Base-by-base conservation (phyloP, 768 basidiomycete genomes). In the Leccinum broughii region DNA sequence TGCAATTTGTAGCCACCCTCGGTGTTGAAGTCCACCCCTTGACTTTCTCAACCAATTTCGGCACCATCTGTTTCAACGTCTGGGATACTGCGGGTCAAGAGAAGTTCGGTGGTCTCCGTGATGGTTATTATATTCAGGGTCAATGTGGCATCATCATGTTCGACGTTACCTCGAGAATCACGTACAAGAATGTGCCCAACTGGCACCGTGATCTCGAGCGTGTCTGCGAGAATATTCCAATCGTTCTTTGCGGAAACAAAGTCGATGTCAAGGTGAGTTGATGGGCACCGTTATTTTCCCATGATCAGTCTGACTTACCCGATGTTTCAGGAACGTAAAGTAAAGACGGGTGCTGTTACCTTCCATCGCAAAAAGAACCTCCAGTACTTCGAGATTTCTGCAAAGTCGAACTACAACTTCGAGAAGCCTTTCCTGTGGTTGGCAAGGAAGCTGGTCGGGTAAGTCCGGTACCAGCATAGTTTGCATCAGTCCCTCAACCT, bases 61-160 rank as follows among this genome's bases (percentile, higher is more conserved):
- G 97, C 69, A 96, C 90, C 44, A 94, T 99, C 81, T 92, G 92
- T 81, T 99, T 99, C 87, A 98, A 98, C 75, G 96, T 98, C 56
- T 99, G 97, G 97, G 97, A 99, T 77, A 99, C 97, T 34, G 97
- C 97, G 57, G 97, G 97, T 49, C 97, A 99, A 82, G 97, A 99
- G 80, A 99, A 98, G 81, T 99, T 99, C 67, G 97, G 96, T 80
- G 95, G 95, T 72, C 90, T 98, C 63, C 92, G 95, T 64, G 95
- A 97, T 77, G 95, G 95, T 51, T 95, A 93, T 78, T 93, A 93
- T 78, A 93, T 94, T 75, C 93, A 95, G 78, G 95, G 95, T 69
- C 97, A 99, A 78, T 98, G 95, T 73, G 97, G 97, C 69, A 98
- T 99, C 83, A 98, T 99, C 87, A 98, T 99, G 97, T 98, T 98